A percentile compares a stretch with the other conserved stretches of the same genome.
Conservation (phyloP, 768 basidiomycete species). For the Xerocomellus dryophilus region DNA sequence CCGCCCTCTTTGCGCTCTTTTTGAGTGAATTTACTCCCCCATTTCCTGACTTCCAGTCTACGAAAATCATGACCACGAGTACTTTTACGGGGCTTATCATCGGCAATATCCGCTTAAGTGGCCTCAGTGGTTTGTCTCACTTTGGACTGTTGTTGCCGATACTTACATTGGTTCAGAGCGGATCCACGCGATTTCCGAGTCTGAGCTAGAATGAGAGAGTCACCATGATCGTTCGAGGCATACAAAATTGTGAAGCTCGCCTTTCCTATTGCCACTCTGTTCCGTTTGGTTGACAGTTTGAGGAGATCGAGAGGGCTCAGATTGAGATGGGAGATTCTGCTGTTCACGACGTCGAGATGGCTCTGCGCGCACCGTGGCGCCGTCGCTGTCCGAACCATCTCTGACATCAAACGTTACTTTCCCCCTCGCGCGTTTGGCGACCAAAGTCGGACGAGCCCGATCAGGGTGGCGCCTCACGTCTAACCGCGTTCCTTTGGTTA, state of each 20-base stretch:
- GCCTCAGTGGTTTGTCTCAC: background rate
- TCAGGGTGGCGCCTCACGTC: background rate
- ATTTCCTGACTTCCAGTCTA: background rate
- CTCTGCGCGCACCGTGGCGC: slow-evolving; percentile 10
- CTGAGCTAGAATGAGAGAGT: slow-evolving; percentile 6
- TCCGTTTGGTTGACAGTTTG: background rate
- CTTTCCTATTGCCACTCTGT: slow-evolving; percentile 1
- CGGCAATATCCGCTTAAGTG: slow-evolving; percentile 9
- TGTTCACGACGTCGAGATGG: slow-evolving; percentile 3
- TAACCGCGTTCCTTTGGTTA: background rate
- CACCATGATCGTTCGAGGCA: background rate
- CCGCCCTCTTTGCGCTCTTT: slow-evolving; percentile 2
- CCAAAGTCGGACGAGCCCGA: background rate
- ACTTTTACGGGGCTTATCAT: slow-evolving; percentile 6
- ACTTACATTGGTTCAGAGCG: slow-evolving; percentile 14
- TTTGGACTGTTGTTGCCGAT: background rate
- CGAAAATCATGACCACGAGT: background rate
- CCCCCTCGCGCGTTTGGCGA: slow-evolving; percentile 1
- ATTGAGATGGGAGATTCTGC: background rate
- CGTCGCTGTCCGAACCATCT: slow-evolving; percentile 14
- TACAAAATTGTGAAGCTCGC: background rate
- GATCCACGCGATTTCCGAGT: slow-evolving; percentile 3
- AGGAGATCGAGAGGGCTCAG: background rate
- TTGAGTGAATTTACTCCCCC: slow-evolving; percentile 3
- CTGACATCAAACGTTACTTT: slow-evolving; percentile 16